These are phyloP conservation scores for Cyclaneusma minus DNA, from an alignment of 2,329 filamentous ascomycete genomes.

Conservation along the genomic window DNA sequence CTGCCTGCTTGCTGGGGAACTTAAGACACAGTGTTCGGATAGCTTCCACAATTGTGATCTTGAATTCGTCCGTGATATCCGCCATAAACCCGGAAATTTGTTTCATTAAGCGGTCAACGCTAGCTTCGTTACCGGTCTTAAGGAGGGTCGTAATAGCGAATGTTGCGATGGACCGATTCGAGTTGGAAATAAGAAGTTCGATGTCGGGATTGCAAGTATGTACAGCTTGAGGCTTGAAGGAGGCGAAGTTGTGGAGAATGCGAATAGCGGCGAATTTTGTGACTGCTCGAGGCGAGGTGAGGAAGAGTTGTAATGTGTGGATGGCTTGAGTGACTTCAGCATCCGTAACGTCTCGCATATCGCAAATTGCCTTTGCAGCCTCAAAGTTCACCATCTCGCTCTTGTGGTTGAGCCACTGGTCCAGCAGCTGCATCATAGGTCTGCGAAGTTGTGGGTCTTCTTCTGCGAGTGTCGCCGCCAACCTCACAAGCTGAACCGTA, in stretches of 20 bases:
- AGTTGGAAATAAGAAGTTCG: conserved; percentile 90
- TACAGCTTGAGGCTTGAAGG: conserved; percentile 88
- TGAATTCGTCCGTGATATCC: conserved; percentile 98
- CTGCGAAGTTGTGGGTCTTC: conserved; percentile 80
- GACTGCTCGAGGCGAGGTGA: conserved; percentile 86
- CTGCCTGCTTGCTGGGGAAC: conserved; percentile 95
- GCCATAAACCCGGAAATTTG: conserved; percentile 98
- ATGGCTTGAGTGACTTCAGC: conserved; percentile 83
- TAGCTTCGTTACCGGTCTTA: conserved; percentile 96
- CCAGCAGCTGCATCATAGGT: conserved; percentile 93
- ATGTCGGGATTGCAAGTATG: conserved; percentile 94
- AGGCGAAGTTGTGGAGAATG: conserved; percentile 90
- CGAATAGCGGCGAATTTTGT: conserved; percentile 96
- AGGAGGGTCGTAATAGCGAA: conserved; percentile 96
- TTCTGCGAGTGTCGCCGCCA: conserved; percentile 86
- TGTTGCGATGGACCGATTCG: conserved; percentile 91
- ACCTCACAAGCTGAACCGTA: conserved; percentile 77
- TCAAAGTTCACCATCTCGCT: conserved; percentile 99
- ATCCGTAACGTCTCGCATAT: conserved; percentile 85
- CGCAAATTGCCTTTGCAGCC: conserved; percentile 93
- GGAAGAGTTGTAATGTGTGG: conserved; percentile 89
- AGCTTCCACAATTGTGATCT: conserved; percentile 98
- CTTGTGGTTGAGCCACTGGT: conserved; percentile 95
- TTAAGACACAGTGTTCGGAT: conserved; percentile 94
- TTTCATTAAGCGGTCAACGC: conserved; percentile 95